These are phyloP conservation scores for Microstegium vimineum DNA, from an alignment of 176 grass and related monocot species.

Conservation along the genomic window DNA sequence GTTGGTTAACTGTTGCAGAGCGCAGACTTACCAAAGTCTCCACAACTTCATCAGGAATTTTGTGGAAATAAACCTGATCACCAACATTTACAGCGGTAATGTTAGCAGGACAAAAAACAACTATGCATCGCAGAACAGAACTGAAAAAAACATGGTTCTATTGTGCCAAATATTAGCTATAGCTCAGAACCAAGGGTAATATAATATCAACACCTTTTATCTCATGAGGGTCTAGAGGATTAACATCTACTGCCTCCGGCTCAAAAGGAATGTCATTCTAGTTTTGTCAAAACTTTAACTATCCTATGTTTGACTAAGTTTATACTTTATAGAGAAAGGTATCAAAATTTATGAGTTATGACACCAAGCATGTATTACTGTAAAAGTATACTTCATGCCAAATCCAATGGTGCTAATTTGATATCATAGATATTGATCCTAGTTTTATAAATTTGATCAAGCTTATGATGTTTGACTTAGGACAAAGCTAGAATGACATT, in stretches of 20 bases:
- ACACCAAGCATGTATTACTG: neutral
- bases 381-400: neutral
- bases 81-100: constrained; percentile 18
- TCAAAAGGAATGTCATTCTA: neutral
- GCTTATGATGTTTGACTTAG: neutral
- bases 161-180: neutral
- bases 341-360: neutral
- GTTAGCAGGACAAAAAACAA: constrained; percentile 12
- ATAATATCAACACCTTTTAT: neutral
- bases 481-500: neutral
- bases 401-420: neutral
- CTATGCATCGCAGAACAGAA: neutral
- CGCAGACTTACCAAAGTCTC: constrained; percentile 70
- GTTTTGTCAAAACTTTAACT: neutral
- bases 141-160: neutral
- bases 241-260: neutral
- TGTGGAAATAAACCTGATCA: constrained; percentile 90
- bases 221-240: neutral
- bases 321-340: neutral
- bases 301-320: neutral
- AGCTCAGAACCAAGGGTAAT: neutral
- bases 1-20: neutral
- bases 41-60: constrained; percentile 79
- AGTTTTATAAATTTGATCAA: neutral
- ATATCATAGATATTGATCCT: neutral